Conservation (phyloP, 305 asterid species). For the Fraxinus platypoda region DNA sequence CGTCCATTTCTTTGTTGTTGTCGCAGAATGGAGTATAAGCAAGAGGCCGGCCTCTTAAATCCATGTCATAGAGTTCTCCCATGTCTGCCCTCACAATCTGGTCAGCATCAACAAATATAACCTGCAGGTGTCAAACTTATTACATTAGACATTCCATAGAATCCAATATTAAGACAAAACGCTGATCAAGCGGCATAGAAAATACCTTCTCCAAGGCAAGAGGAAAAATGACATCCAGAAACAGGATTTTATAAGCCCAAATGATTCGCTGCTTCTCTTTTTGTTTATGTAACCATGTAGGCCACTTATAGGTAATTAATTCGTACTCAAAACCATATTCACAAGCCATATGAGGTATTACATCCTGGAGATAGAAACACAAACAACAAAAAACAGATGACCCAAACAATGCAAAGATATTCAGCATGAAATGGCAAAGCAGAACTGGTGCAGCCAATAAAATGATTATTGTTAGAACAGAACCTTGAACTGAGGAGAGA, state of each 20-base stretch:
- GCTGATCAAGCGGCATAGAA: conserved; percentile 2
- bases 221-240: conserved; percentile 97
- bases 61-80: neutral
- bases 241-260: conserved; percentile 95
- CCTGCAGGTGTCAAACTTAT: neutral
- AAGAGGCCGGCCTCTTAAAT: neutral
- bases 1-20: neutral
- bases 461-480: conserved; percentile 11
- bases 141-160: neutral
- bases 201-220: conserved; percentile 89
- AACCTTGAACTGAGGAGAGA: conserved; percentile 98
- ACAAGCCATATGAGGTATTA: conserved; percentile 91
- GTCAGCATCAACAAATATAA: neutral
- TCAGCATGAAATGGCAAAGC: neutral
- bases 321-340: conserved; percentile 94
- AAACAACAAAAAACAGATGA: conserved; percentile 6
- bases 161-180: neutral
- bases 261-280: conserved; percentile 96
- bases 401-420: conserved; percentile 12
- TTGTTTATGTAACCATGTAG: conserved; percentile 97
- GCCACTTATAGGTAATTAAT: conserved; percentile 97
- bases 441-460: neutral
- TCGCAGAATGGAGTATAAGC: neutral
- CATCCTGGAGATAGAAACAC: conserved; percentile 54
- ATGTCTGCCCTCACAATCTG: neutral